Percentiles rank a stretch among this genome's conserved stretches.
Evolutionary conservation across 129 eudicot species (phyloP).

Genomic region (Arctium minus): DNA sequence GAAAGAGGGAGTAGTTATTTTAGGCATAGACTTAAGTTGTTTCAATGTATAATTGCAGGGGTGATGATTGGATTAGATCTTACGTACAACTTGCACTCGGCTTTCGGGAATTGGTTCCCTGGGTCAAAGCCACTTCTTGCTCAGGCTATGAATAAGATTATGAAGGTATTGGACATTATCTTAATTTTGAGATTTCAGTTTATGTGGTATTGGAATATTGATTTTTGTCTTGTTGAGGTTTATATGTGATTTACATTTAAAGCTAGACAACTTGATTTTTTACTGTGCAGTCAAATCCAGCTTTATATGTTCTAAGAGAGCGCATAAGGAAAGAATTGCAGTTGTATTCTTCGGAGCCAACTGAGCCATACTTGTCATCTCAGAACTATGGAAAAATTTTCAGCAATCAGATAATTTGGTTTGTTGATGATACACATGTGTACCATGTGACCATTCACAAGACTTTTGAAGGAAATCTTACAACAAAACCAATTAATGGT

Average conservation of each 20-base stretch:
- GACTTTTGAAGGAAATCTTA: slow-evolving; percentile 96
- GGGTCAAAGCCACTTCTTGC: slow-evolving; percentile 96
- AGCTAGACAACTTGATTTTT: too few relatives aligned
- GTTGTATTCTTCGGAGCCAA: too few relatives aligned
- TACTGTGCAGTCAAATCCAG: too few relatives aligned
- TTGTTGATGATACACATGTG: slow-evolving; percentile 97
- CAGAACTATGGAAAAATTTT: too few relatives aligned
- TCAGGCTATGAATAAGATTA: slow-evolving; percentile 98
- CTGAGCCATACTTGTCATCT: too few relatives aligned
- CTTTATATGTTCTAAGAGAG: too few relatives aligned
- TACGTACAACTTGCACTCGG: slow-evolving; percentile 97
- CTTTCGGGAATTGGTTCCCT: slow-evolving; percentile 99
- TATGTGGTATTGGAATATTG: too few relatives aligned
- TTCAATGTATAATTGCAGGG: slow-evolving; percentile 52
- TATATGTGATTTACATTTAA: too few relatives aligned
- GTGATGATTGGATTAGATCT: slow-evolving; percentile 98
- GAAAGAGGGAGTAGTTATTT: too few relatives aligned
- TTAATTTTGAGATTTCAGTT: neutral
- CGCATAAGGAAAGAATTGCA: too few relatives aligned
- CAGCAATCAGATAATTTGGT: slow-evolving; percentile 98
- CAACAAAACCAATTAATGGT: slow-evolving; percentile 96
- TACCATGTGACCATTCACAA: slow-evolving; percentile 98
- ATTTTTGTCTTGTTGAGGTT: too few relatives aligned
- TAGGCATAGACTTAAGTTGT: too few relatives aligned
- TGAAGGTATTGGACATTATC: slow-evolving; percentile 57